phyloP scores from a whole-genome alignment of 2,329 filamentous ascomycete genomes.

The Phialophora expanda region DNA sequence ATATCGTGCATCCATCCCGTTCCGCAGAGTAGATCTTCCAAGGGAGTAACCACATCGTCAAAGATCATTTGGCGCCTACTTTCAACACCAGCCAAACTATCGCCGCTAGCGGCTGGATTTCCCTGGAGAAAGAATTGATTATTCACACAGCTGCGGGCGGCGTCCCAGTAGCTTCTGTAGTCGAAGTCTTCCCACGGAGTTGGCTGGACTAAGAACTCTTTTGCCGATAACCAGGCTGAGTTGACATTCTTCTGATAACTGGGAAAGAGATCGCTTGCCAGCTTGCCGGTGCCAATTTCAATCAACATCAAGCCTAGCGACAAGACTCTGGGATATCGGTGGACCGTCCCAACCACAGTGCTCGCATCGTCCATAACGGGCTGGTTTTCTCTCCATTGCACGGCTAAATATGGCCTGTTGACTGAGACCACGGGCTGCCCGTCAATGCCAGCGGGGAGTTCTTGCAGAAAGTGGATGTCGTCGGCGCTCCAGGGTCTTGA shows the following conservation, averaged over 20 bases:
- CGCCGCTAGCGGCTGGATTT: not conserved
- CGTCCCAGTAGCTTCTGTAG: conserved; percentile 15
- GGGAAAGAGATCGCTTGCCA: not conserved
- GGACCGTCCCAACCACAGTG: not conserved
- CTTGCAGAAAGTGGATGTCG: conserved; percentile 9
- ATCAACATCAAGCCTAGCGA: conserved; percentile 8
- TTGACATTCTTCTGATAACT: conserved; percentile 9
- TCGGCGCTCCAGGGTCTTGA: conserved; percentile 12
- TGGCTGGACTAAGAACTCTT: not conserved
- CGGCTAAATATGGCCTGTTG: conserved; percentile 5
- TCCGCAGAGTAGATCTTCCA: conserved; percentile 10
- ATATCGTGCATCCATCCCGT: conserved; percentile 14
- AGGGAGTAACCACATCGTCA: conserved; percentile 7
- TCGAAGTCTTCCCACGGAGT: conserved; percentile 9
- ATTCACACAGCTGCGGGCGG: conserved; percentile 7
- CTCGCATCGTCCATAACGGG: not conserved
- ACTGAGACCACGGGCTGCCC: not conserved
- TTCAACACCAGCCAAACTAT: not conserved
- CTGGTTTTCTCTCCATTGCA: not conserved
- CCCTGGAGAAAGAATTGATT: not conserved
- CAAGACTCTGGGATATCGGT: conserved; percentile 5
- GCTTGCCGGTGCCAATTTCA: conserved; percentile 11
- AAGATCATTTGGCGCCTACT: conserved; percentile 10
- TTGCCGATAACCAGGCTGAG: conserved; percentile 7
- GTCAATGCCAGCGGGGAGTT: not conserved